Evolutionary conservation across 2,329 filamentous ascomycete species (phyloP), one percentile per base, ranked within the genome.

Genomic region (Colletotrichum chrysophilum): DNA sequence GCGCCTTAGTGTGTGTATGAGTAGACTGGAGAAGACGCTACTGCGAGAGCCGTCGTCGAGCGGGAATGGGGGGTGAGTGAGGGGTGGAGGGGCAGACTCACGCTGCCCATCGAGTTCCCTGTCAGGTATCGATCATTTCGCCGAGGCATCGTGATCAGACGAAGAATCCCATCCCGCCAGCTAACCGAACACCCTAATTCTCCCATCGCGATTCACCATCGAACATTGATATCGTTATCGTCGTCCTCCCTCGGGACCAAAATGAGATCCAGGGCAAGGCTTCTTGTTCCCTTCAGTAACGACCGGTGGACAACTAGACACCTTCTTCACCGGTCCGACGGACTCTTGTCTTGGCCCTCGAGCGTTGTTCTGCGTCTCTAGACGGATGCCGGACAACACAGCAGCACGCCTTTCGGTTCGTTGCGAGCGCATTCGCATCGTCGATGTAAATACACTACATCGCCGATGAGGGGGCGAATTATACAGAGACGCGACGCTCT

Each of bases 71-170:
- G 66, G 24, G 52, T 28, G 34, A 61, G 3, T n/a, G 60, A 36
- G 67, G 36, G 67, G 18, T 16, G 61, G 34, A 60, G 60, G 64
- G 64, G 34, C n/a, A 69, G 70, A 75, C 70, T 68, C 56, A 24
- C 18, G 8, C 9, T 55, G 43, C 55, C 70, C 70, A 75, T 75
- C 73, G 73, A 55, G 64, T 34, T 64, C 60, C 34, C 21, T 18
- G 58, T 62, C 64, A 21, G 55, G 36, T 73, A 75, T 75, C 73
- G 73, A 68, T 2, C 7, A 30, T 26, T n/a, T 30, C 38, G 18
- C n/a, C 16, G 21, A 18, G 18, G 32, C 64, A 73, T 75, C 73
- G 70, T 52, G 73, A 75, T 75, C 70, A 38, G 56, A 65, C 26
- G 43, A 75, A 68, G 55, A 73, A 73, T 66, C 52, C 67, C 67